Base-by-base conservation (phyloP, 306 rosid genomes). In the Rubus parviflorus region DNA sequence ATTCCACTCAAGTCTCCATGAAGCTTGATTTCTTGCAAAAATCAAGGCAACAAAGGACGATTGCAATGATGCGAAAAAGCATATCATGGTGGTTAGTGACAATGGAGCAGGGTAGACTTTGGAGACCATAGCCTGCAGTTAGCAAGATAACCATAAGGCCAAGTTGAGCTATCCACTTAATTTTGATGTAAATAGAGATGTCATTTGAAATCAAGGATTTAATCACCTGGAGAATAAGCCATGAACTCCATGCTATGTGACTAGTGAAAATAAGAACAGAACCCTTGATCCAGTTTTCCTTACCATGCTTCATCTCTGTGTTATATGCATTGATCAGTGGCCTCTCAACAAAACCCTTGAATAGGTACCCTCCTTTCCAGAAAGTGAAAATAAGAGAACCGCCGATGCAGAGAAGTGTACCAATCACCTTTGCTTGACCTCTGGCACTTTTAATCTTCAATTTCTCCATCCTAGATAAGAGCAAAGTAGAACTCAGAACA, bases 141-240 rank as follows among this genome's bases (percentile, higher is more conserved):
- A 57, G 23, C 16, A 11, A 64, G 17, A 23, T n/a, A 20, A 25
- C 35, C 63, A 42, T 14, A 8, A 19, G 38, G 38, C 42, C 70
- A 15, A 23, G 16, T 43, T 58, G 11, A 45, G 42, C 43, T 15
- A 46, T 58, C 20, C 41, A 46, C 46, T 8, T 16, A 17, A 46
- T 16, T 30, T 43, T 46, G 25, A 74, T 64, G 52, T 9, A 20
- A 42, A 7, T 20, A 67, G 37, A 41, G 22, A 12, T 45, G 11
- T 25, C 69, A 58, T 73, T 46, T 60, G 14, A 62, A 25, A 23
- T 17, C 19, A 54, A n/a, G 20, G 51, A 16, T 41, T 35, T 37
- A 1, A 15, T 63, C 64, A 82, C 89, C 86, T 86, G 86, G 60
- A 86, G 83, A 62, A 83, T 75, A 9, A 86, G 41, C 85, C 87